Conservation (phyloP, 352 stramenopile genomes). For the Phytophthora podocarpi region DNA sequence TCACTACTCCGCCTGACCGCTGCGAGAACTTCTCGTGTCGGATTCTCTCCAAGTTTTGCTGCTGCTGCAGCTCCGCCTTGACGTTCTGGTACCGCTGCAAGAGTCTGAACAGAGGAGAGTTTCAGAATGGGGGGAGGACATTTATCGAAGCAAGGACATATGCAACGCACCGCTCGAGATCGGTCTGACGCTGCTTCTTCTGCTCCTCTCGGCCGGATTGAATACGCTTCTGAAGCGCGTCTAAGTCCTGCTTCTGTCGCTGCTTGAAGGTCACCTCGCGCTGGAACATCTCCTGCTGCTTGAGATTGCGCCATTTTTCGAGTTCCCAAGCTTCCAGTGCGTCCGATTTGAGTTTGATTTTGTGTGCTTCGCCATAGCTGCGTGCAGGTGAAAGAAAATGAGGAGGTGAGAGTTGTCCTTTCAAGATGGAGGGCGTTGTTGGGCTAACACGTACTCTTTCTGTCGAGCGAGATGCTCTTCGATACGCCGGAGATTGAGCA, state of each 20-base stretch:
- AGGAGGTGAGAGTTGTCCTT: not conserved
- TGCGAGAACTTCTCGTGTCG: slow-evolving; percentile 81
- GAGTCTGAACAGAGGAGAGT: slow-evolving; percentile 42
- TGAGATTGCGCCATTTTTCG: slow-evolving; percentile 94
- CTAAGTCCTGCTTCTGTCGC: slow-evolving; percentile 92
- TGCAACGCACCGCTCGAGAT: slow-evolving; percentile 84
- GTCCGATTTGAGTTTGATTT: slow-evolving; percentile 97
- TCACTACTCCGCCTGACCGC: slow-evolving; percentile 32
- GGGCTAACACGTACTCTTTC: slow-evolving; percentile 67
- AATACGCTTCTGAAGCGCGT: slow-evolving; percentile 94
- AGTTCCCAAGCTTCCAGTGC: slow-evolving; percentile 94
- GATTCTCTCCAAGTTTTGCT: slow-evolving; percentile 95
- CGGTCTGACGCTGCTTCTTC: slow-evolving; percentile 94
- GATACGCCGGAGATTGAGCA: slow-evolving; percentile 93
- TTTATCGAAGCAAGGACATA: not conserved
- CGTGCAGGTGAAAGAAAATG: not conserved
- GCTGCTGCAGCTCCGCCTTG: slow-evolving; percentile 93
- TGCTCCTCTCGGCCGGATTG: slow-evolving; percentile 94
- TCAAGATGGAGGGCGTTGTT: not conserved
- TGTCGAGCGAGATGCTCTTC: slow-evolving; percentile 93
- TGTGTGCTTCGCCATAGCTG: slow-evolving; percentile 94
- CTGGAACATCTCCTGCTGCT: slow-evolving; percentile 95
- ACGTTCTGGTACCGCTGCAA: slow-evolving; percentile 96
- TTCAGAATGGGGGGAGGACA: not conserved
- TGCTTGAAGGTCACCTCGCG: slow-evolving; percentile 95